phyloP scores from a whole-genome alignment of 179 eudicot genomes.

The Beta lomatogona region DNA sequence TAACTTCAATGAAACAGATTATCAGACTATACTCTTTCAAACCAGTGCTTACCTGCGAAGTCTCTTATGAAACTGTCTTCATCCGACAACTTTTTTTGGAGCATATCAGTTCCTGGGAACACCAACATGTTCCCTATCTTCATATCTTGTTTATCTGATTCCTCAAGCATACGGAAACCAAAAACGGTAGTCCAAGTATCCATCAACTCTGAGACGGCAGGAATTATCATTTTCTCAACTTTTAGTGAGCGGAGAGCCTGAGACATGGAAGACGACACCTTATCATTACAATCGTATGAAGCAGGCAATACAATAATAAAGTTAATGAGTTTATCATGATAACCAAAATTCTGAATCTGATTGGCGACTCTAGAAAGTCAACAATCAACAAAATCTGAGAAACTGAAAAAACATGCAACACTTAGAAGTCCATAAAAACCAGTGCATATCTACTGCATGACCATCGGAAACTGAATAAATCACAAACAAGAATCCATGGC shows the following conservation, averaged over 20 bases:
- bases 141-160: conserved; percentile 62
- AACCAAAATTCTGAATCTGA: background rate
- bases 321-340: background rate
- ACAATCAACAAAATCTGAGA: background rate
- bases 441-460: background rate
- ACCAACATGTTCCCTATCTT: conserved; percentile 82
- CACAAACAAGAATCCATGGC: background rate
- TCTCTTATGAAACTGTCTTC: conserved; percentile 28
- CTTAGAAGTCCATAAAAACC: background rate
- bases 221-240: conserved; percentile 79
- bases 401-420: background rate
- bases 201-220: conserved; percentile 93
- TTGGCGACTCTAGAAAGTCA: background rate
- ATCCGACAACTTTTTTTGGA: conserved; percentile 58
- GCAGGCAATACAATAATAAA: background rate
- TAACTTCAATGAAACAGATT: conserved; percentile 6
- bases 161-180: conserved; percentile 66
- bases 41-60: conserved; percentile 32
- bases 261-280: conserved; percentile 19
- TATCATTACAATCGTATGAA: conserved; percentile 13
- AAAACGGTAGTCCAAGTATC: conserved; percentile 86
- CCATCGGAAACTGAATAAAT: background rate
- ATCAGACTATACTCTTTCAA: background rate
- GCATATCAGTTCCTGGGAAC: conserved; percentile 95
- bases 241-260: conserved; percentile 73